These are phyloP conservation scores for Ceratobasidium sp. DNA, from an alignment of 1,284 basidiomycete species.

Conservation along the genomic window DNA sequence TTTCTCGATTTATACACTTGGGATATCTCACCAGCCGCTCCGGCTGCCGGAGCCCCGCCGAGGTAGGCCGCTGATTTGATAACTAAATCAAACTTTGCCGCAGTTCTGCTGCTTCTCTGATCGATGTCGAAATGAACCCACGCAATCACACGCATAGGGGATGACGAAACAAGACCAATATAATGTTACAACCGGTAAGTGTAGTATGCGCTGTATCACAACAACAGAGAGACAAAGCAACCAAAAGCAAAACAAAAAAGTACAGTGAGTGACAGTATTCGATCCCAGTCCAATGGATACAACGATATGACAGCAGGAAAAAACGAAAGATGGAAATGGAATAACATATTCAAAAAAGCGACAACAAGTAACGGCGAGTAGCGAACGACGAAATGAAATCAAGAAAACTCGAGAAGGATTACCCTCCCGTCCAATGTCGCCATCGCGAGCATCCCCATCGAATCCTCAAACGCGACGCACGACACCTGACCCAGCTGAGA, in stretches of 20 bases:
- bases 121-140: constrained; percentile 3
- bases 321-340: background rate
- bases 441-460: constrained; percentile 30
- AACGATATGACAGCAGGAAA: constrained; percentile 5
- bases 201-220: constrained; percentile 1
- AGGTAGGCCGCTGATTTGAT: background rate
- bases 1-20: background rate
- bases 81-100: background rate
- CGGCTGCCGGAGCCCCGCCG: background rate
- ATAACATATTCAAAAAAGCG: background rate
- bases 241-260: constrained; percentile 11
- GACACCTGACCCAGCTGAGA: constrained; percentile 18
- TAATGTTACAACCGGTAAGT: constrained; percentile 16
- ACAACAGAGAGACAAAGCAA: background rate
- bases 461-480: constrained; percentile 43
- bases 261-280: constrained; percentile 30
- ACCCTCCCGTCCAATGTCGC: constrained; percentile 38
- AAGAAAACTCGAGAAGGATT: constrained; percentile 40
- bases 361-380: background rate
- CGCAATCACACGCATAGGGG: background rate
- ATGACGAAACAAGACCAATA: constrained; percentile 2
- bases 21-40: background rate
- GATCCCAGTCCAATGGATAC: constrained; percentile 22
- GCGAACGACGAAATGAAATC: background rate
- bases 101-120: constrained; percentile 12